Base-by-base conservation (phyloP, 176 grass and related monocot genomes). In the Microstegium vimineum region DNA sequence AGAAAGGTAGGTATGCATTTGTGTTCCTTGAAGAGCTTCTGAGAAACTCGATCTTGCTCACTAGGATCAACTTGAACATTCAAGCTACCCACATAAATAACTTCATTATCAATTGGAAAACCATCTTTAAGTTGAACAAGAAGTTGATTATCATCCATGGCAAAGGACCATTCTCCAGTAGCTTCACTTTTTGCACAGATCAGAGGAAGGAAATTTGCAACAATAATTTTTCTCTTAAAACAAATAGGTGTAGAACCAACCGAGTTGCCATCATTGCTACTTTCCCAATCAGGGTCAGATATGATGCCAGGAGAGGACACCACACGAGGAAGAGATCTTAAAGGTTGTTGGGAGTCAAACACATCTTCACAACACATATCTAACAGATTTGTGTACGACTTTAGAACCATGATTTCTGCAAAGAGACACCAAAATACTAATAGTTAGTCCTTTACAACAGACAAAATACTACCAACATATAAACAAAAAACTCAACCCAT, bases 161-260 rank as follows among this genome's bases (percentile, higher is more conserved):
- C 66, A 49, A 97, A 97, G 62, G 62, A 89, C 94, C 86, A 97
- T 64, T 78, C 46, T 64, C 89, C 74, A 43, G 77, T 87, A 76
- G 62, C 59, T 89, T 92, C 77, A 87, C 93, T 84, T 86, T 89
- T 93, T 7, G 41, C 61, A 66, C 86, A 80, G 57, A 83, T 87
- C 45, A 97, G 22, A 77, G 94, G 91, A 82, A 97, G 94, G 42
- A 89, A 93, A 41, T 97, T 97, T n/a, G 94, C 86, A 56, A 91
- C 89, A 76, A 97, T 80, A 43, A 97, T 86, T 84, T 93, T 97
- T 41, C 89, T 92, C 69, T 89, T 23, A 2, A 10, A 54, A 18
- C 52, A 54, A 64, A 46, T 23, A 67, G 62, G 67, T 31, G 35
- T 69, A 8, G 84, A 81, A 82, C 71, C 80, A 81, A 54, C 51